Evolutionary conservation across 2,329 filamentous ascomycete genomes (phyloP).

Genomic region (Trichoderma atroviride): DNA sequence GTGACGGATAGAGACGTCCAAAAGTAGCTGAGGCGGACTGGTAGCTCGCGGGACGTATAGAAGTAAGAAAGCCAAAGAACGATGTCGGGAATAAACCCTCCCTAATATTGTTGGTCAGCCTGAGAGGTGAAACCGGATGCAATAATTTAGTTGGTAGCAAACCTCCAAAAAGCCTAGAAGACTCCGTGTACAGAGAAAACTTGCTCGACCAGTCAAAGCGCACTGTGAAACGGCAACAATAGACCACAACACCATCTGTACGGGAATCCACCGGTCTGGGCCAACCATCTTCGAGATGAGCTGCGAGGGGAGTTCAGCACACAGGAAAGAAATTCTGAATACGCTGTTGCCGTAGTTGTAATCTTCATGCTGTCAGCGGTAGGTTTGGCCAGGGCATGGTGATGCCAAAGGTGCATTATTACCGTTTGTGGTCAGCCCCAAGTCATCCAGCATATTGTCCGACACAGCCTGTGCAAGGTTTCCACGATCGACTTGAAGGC

Average conservation of each 20-base stretch:
- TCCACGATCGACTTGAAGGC: conserved; percentile 15
- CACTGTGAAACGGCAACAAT: conserved; percentile 10
- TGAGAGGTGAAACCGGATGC: not conserved
- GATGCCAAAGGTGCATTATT: not conserved
- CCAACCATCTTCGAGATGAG: conserved; percentile 19
- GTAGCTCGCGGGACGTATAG: conserved; percentile 14
- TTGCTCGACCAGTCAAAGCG: conserved; percentile 8
- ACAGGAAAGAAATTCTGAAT: conserved; percentile 9
- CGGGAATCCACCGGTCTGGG: conserved; percentile 14
- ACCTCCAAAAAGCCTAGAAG: conserved; percentile 11
- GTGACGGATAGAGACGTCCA: conserved; percentile 17
- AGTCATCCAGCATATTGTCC: conserved; percentile 16
- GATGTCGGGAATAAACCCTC: conserved; percentile 18
- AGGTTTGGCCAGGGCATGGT: not conserved
- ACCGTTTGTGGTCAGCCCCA: conserved; percentile 14
- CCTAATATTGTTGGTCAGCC: not conserved
- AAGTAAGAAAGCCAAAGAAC: conserved; percentile 18
- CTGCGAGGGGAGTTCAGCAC: conserved; percentile 16
- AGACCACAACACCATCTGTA: conserved; percentile 20
- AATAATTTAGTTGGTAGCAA: not conserved
- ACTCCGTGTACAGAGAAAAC: conserved; percentile 18
- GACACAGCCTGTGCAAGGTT: conserved; percentile 20
- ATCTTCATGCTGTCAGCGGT: not conserved
- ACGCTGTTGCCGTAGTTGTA: conserved; percentile 16
- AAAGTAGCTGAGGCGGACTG: conserved; percentile 16